phyloP scores from a whole-genome alignment of 176 grass and related monocot genomes.

The Triticum dicoccoides region DNA sequence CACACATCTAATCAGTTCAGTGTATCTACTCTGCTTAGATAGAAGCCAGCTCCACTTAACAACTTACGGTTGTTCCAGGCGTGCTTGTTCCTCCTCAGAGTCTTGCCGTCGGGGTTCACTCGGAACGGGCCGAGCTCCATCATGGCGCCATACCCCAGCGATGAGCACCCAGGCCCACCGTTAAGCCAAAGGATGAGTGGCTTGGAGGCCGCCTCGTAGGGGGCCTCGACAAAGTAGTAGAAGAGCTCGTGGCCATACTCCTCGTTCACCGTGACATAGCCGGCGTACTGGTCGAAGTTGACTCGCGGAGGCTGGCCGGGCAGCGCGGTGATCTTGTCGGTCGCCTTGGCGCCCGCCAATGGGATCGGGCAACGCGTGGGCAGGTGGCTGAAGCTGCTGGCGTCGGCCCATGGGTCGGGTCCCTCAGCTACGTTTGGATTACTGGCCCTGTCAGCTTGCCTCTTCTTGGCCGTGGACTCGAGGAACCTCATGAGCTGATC shows the following conservation, averaged over 20 bases:
- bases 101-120: slow-evolving; percentile 36
- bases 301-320: slow-evolving; percentile 44
- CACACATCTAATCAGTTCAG: background rate
- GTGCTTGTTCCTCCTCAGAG: slow-evolving; percentile 38
- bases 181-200: slow-evolving; percentile 69
- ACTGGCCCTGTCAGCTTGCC: background rate
- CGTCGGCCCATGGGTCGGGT: slow-evolving; percentile 12
- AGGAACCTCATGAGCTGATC: slow-evolving; percentile 24
- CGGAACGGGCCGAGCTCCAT: slow-evolving; percentile 59
- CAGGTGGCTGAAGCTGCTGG: slow-evolving; percentile 10
- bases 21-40: background rate
- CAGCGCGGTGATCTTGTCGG: slow-evolving; percentile 31
- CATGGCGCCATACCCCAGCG: slow-evolving; percentile 44
- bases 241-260: slow-evolving; percentile 37
- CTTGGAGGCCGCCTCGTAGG: slow-evolving; percentile 4
- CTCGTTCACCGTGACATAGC: slow-evolving; percentile 49
- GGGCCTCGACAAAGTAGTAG: slow-evolving; percentile 64
- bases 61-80: slow-evolving; percentile 47
- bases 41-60: background rate
- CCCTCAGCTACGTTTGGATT: background rate
- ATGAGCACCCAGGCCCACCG: slow-evolving; percentile 66
- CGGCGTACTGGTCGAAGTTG: slow-evolving; percentile 46
- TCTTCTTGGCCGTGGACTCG: slow-evolving; percentile 8
- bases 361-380: background rate
- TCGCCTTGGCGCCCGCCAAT: slow-evolving; percentile 14